Percentiles rank a stretch among this genome's conserved stretches.
phyloP scores from a whole-genome alignment of 164 flowering plant genomes.

The Vitis vinifera region DNA sequence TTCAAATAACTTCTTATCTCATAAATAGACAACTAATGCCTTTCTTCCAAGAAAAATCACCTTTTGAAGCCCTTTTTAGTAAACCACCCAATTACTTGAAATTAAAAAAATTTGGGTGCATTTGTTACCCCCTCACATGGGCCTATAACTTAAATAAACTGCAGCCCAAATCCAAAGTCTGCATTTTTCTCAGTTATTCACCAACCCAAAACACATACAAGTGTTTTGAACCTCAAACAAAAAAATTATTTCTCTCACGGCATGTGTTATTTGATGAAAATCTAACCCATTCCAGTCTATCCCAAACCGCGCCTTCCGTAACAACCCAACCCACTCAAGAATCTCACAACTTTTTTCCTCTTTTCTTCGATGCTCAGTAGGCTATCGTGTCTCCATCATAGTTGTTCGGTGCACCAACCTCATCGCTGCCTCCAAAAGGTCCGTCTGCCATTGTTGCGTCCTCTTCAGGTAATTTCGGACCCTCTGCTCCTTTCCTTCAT shows the following conservation, averaged over 20 bases:
- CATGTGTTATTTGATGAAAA: background rate
- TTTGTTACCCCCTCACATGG: background rate
- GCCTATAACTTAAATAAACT: background rate
- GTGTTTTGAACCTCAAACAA: slow-evolving; percentile 4
- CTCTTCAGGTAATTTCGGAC: background rate
- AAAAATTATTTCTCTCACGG: background rate
- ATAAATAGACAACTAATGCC: background rate
- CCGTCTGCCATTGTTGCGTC: background rate
- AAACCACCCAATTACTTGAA: background rate
- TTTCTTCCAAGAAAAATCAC: too few relatives aligned
- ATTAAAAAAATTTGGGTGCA: background rate
- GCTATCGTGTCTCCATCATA: background rate
- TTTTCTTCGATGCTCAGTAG: background rate
- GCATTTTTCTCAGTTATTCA: background rate
- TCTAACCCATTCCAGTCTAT: background rate
- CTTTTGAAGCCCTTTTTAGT: background rate
- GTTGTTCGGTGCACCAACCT: background rate
- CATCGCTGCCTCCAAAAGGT: background rate
- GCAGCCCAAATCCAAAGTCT: background rate
- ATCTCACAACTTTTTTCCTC: background rate
- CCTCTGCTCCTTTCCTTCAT: background rate
- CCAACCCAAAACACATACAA: slow-evolving; percentile 4
- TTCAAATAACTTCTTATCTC: slow-evolving; percentile 8
- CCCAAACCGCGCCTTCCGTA: background rate
- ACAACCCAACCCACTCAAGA: background rate